Base-by-base conservation (phyloP, 768 basidiomycete genomes). In the Gymnopilus junonius region DNA sequence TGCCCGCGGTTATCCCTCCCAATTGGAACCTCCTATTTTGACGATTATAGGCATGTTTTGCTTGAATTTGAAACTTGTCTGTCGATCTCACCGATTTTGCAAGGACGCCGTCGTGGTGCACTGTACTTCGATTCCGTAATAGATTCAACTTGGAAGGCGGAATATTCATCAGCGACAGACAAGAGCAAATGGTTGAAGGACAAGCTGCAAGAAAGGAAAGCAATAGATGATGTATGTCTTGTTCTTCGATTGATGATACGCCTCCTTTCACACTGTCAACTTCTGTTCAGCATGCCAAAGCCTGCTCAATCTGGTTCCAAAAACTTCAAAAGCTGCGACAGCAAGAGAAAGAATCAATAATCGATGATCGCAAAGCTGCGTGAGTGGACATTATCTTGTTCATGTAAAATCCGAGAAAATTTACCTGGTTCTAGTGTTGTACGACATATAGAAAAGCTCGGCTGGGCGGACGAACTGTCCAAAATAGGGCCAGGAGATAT, bases 381-480 rank as follows among this genome's bases (percentile, higher is more conserved):
- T 55, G 25, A 27, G 54, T 29, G 37, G 15, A 14, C 35, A 3
- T 15, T 27, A 27, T 23, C 10, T 15, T 27, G 15, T 51, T 29
- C n/a, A 4, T 29, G n/a, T 25, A 27, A 2, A 10, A 21, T 8
- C 14, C n/a, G 23, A 21, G 7, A n/a, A 15, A 14, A 39, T 54
- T 32, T 15, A 5, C 14, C 53, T 25, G 39, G 8, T 4, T 39
- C 15, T 11, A 59, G 58, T 37, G 46, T 59, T 39, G 15, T 53
- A 12, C 21, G 53, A 25, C 29, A 40, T 37, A 12, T 53, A 8
- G 39, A 51, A 23, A 25, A 35, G 27, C 34, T 59, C 14, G 58
- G 58, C n/a, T 59, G 58, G 58, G 46, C 8, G n/a, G 58, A 59
- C 11, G 58, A 59, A 53, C 35, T 59, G 15, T 37, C 15, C 20